Conservation (phyloP, 1,139 yeast genomes). For the Starmera stellimalicola region DNA sequence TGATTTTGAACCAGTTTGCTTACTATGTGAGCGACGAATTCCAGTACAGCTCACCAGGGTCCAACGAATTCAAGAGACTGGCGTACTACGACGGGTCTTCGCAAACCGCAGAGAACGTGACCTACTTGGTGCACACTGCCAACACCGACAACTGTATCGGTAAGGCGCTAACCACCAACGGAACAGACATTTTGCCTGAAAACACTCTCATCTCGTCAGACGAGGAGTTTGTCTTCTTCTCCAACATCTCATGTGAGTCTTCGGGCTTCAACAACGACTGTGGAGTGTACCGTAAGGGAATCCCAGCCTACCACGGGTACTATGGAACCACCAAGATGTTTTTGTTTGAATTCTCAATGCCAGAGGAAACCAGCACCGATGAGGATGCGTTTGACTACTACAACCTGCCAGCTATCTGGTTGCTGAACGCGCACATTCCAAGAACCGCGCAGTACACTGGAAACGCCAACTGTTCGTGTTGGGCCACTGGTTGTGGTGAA, state of each 20-base stretch:
- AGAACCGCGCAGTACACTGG: slow-evolving; percentile 70
- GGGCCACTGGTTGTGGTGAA: slow-evolving; percentile 77
- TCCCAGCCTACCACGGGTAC: slow-evolving; percentile 68
- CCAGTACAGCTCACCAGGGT: slow-evolving; percentile 20
- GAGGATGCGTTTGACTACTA: slow-evolving; percentile 27
- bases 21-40: slow-evolving; percentile 39
- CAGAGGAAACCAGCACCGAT: slow-evolving; percentile 31
- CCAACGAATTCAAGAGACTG: slow-evolving; percentile 33
- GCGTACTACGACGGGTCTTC: slow-evolving; percentile 35
- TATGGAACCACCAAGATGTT: slow-evolving; percentile 59
- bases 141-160: slow-evolving; percentile 52
- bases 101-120: slow-evolving; percentile 43
- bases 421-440: slow-evolving; percentile 67
- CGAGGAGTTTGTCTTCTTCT: slow-evolving; percentile 51
- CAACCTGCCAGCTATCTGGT: slow-evolving; percentile 77
- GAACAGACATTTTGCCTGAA: slow-evolving; percentile 36
- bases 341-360: slow-evolving; percentile 63
- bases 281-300: slow-evolving; percentile 64
- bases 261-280: slow-evolving; percentile 39
- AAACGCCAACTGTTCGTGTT: slow-evolving; percentile 57
- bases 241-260: slow-evolving; percentile 43
- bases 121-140: slow-evolving; percentile 51
- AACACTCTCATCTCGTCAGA: slow-evolving; percentile 43
- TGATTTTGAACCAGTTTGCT: slow-evolving; percentile 53
- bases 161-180: slow-evolving; percentile 47